Evolutionary conservation across 1,139 yeast species (phyloP), one percentile per base, ranked within the genome.

Genomic region (Pichia sp.): DNA sequence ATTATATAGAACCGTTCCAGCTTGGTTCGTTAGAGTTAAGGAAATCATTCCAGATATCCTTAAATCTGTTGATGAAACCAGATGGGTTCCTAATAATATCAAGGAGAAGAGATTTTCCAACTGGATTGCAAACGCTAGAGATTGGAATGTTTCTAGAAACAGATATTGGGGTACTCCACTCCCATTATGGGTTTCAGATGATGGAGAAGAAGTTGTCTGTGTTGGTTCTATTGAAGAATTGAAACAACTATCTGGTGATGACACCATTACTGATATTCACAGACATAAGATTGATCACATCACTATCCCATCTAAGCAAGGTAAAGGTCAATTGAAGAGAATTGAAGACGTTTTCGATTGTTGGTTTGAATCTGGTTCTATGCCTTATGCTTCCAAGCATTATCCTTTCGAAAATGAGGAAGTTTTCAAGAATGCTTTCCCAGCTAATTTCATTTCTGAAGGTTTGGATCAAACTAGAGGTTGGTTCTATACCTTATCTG

Each of bases 81-180:
- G 78, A 64, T 91, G 99, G 99, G 97, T 91, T 53, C 99, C 99
- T 48, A 69, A 70, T 48, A 74, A 71, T 56, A 83, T 93, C 56
- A 86, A 88, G 67, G 96, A 88, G 55, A 93, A 93, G 66, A 79
- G 99, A 66, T 91, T 91, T 57, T 77, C 93, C 40, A 91, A 89
- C 70, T 91, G 99, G 99, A 84, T 91, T 62, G 85, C 91, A 53
- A 89, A 89, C 58, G 98, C 98, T 39, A 84, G 99, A 65, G 99
- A 91, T 67, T 91, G 99, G 99, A 91, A 91, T 62, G 76, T 91
- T 51, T 88, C 96, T 18, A 84, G 99, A 74, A 91, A 91, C 71
- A 79, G 99, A 67, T 91, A 91, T 67, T 91, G 99, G 99, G 99
- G 99, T 70, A 91, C 97, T 33, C 99, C 99, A 48, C 81, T 91